A percentile compares a stretch with the other conserved stretches of the same genome.
These are phyloP conservation scores for Solanum dulcamara DNA, from an alignment of 257 asterid genomes.

Conservation along the genomic window DNA sequence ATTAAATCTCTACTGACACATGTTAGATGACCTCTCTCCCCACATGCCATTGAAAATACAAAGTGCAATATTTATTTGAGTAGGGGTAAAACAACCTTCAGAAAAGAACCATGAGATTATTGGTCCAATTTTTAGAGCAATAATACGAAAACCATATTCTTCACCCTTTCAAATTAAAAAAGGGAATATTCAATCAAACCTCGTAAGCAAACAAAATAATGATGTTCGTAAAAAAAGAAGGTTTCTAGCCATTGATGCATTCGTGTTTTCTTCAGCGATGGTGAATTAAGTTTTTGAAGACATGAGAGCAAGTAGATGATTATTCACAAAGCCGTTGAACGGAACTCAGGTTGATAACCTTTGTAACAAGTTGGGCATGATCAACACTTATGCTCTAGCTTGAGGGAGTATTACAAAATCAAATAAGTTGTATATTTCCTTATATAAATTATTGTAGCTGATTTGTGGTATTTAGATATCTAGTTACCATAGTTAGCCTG, in stretches of 20 bases:
- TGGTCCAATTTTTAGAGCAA: background rate
- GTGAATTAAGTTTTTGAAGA: background rate
- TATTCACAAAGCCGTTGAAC: background rate
- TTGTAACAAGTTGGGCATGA: background rate
- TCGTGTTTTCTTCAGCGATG: background rate
- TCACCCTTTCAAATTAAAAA: background rate
- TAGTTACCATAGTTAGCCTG: background rate
- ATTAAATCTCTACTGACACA: background rate
- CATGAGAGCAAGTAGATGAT: background rate
- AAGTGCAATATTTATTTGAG: background rate
- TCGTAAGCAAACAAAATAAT: background rate
- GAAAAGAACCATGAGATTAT: background rate
- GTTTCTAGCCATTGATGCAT: background rate
- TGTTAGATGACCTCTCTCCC: background rate
- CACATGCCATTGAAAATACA: background rate
- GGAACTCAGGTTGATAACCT: background rate
- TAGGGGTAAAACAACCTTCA: background rate
- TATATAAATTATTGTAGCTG: background rate
- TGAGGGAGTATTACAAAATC: background rate
- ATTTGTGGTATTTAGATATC: background rate
- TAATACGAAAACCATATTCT: background rate
- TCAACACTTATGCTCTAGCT: background rate
- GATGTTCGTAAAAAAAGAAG: background rate
- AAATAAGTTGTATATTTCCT: background rate
- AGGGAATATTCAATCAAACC: background rate